A percentile compares a stretch with the other conserved stretches of the same genome.
Evolutionary conservation across 164 flowering plant species (phyloP).

Genomic region (Echeveria elegans): DNA sequence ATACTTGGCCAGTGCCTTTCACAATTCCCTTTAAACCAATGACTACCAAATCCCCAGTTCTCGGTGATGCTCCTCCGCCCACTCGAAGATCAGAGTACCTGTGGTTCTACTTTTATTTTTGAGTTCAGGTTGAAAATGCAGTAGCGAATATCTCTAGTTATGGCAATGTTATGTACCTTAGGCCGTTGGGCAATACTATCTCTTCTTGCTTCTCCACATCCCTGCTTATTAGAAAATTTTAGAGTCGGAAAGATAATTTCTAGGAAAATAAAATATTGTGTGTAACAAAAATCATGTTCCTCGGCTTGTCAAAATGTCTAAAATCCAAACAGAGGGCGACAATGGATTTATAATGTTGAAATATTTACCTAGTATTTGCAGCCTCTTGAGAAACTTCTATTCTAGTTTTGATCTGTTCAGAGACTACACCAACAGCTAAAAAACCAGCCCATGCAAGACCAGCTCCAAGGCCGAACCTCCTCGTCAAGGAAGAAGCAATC

Average conservation of each 20-base stretch:
- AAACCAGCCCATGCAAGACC: conserved; percentile 92
- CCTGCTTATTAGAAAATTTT: conserved; percentile 22
- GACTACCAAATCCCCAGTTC: conserved; percentile 69
- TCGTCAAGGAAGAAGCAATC: conserved; percentile 68
- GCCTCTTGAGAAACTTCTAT: conserved; percentile 60
- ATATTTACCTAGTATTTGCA: conserved; percentile 52
- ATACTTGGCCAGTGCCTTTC: conserved; percentile 44
- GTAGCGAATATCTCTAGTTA: background rate
- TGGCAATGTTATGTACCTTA: conserved; percentile 32
- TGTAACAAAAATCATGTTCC: no score
- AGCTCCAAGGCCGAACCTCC: conserved; percentile 85
- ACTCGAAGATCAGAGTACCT: conserved; percentile 68
- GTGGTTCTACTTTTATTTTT: background rate
- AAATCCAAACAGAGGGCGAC: no score
- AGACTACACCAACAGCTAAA: conserved; percentile 67
- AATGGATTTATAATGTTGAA: no score
- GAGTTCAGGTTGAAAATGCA: background rate
- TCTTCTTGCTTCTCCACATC: conserved; percentile 63
- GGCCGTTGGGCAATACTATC: conserved; percentile 68
- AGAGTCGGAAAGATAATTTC: background rate
- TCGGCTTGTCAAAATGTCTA: no score
- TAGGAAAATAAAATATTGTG: background rate
- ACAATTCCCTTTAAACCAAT: conserved; percentile 56
- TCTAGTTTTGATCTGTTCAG: conserved; percentile 82
- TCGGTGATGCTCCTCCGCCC: conserved; percentile 70